These are phyloP conservation scores for Rhizopogon sp. DNA, from an alignment of 768 basidiomycete species.

Conservation along the genomic window DNA sequence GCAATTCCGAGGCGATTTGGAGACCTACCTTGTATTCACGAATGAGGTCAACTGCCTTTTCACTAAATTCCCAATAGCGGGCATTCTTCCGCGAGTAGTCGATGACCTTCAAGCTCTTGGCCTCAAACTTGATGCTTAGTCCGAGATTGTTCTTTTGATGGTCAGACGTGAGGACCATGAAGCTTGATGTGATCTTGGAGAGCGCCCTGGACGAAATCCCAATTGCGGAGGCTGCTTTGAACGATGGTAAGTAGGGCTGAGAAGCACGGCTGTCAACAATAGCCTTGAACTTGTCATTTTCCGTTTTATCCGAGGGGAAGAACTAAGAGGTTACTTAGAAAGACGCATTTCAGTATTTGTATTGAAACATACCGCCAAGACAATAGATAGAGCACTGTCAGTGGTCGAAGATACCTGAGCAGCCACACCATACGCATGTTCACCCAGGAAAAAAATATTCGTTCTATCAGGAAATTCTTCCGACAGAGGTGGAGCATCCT, in stretches of 20 bases:
- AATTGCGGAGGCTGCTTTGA: constrained; percentile 68
- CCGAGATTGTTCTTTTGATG: constrained; percentile 85
- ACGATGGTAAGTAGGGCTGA: constrained; percentile 72
- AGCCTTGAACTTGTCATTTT: constrained; percentile 73
- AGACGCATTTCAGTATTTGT: neutral
- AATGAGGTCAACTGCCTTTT: constrained; percentile 77
- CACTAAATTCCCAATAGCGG: constrained; percentile 89
- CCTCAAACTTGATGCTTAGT: constrained; percentile 94
- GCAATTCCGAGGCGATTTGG: neutral
- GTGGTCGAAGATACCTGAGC: constrained; percentile 80
- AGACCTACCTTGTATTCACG: constrained; percentile 69
- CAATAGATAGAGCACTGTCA: constrained; percentile 67
- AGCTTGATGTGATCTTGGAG: constrained; percentile 88
- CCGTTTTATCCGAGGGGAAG: constrained; percentile 78
- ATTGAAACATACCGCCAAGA: constrained; percentile 66
- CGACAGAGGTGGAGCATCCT: constrained; percentile 71
- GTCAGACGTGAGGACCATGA: constrained; percentile 80
- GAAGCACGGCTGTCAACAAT: constrained; percentile 50
- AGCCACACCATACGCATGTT: constrained; percentile 93
- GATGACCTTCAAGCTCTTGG: constrained; percentile 87
- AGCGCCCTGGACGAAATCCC: constrained; percentile 74
- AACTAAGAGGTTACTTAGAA: constrained; percentile 45
- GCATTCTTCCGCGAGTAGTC: constrained; percentile 87
- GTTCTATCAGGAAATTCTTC: constrained; percentile 89
- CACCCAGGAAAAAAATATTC: constrained; percentile 94